Percentiles rank a stretch among this genome's conserved stretches.
phyloP scores from a whole-genome alignment of 129 eudicot genomes.

The Calendula officinalis region DNA sequence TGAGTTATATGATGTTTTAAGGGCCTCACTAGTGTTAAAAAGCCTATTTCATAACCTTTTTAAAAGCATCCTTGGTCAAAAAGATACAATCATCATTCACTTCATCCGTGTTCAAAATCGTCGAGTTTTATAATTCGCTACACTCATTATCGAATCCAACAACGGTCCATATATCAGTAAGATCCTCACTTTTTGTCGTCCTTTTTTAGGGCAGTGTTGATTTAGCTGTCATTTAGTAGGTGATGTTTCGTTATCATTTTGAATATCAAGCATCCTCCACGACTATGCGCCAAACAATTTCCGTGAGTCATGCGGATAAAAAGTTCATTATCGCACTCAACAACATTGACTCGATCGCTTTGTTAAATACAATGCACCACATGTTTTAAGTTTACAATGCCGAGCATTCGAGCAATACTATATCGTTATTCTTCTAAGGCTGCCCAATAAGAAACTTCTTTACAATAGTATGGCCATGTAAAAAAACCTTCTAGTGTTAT shows the following conservation, averaged over 20 bases:
- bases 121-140: conserved; percentile 13
- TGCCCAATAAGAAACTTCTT: background rate
- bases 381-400: background rate
- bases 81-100: conserved; percentile 26
- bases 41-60: conserved; percentile 26
- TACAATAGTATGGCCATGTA: background rate
- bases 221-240: conserved; percentile 5
- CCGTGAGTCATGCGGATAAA: conserved; percentile 22
- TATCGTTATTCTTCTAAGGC: background rate
- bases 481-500: too few relatives aligned
- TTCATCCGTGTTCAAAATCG: conserved; percentile 14
- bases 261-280: conserved; percentile 4
- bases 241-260: background rate
- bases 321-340: background rate
- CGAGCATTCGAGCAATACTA: background rate
- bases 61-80: conserved; percentile 32
- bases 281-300: conserved; percentile 2
- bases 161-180: conserved; percentile 27
- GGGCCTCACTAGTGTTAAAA: conserved; percentile 15
- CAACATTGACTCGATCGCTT: background rate
- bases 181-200: conserved; percentile 29
- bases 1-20: conserved; percentile 12
- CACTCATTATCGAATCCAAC: conserved; percentile 33
- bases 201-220: conserved; percentile 13
- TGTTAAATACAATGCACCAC: background rate